Base-by-base conservation (phyloP, 2,329 filamentous ascomycete genomes). In the Phaeosphaeria sp. region DNA sequence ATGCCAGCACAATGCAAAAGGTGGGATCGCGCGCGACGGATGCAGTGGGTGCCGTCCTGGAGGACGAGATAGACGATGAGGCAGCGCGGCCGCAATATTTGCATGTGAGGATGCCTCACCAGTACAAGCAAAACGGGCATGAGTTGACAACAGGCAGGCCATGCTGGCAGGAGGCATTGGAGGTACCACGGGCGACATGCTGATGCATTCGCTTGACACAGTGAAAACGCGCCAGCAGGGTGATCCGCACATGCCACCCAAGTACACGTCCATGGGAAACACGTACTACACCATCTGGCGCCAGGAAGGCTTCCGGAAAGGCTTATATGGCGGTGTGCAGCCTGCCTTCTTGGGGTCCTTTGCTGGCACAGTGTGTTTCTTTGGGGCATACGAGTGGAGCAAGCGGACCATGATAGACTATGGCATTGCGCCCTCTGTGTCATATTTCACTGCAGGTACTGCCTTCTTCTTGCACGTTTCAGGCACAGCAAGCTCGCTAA, bases 181-280 rank as follows among this genome's bases (percentile, higher is more conserved):
- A 72, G 95, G 95, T 52, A 93, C 91, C 17, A 96, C 90, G 55
- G 95, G 96, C 58, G 95, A 99, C 78, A 90, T 99, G 85, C 83
- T 99, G 66, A 99, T 99, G 95, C 95, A 99, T 81, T 98, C 94
- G 46, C 86, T 99, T 72, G 95, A 99, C 78, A 99, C 95, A 0
- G 95, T 99, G 71, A 99, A 99, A 81, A 99, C 95, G 47, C 87
- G 95, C 68, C 96, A 99, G 77, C 95, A 99, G 79, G 95, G 94
- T 72, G 95, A 98, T 73, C 93, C 94, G 46, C 90, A 95, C 75
- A 86, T 97, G 59, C 95, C 95, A 21, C 90, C 95, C 1, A 96
- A 91, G 79, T 99, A 99, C 80, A 90, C 90, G 11, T 94, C 92
- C 17, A 88, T 98, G 77, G 91, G 90, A 41, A 91, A 90, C 57